Evolutionary conservation across 192 early-diverging fungal species (phyloP), one percentile per base, ranked within the genome.

Genomic region (Backusella circina): DNA sequence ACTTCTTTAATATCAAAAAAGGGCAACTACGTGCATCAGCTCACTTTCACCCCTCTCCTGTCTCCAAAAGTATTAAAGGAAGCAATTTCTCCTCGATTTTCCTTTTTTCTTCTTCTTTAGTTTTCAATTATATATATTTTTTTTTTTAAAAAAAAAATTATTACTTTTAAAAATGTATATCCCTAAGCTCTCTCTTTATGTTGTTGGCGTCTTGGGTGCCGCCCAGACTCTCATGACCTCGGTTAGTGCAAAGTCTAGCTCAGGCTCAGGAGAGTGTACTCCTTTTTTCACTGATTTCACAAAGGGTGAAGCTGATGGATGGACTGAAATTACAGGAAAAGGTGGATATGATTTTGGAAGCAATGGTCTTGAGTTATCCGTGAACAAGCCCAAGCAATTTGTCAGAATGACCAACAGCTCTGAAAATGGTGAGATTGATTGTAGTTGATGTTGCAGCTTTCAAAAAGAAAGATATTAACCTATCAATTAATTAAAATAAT

Each of bases 151-250:
- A 26, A 61, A 26, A 28, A 28, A 28, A 28, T 13, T 26, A 33
- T 67, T 67, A 33, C n/a, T 67, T 67, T 35, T 8, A 31, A 67
- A 67, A n/a, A 70, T 70, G 69, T 31, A 70, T 47, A 26, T 70
- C 13, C 15, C 69, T 31, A 70, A 70, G 37, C 26, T 70, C 12
- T 39, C 39, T 31, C 23, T 70, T 41, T 16, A 23, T 44, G 2
- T 41, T 18, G 26, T 70, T 44, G 28, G 21, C 16, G 26, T 32
- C 7, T 31, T 70, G 37, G 37, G 39, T 30, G 15, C 39, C 13
- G 39, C 39, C 28, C 69, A 70, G 28, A 31, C 37, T 16, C 28
- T 70, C 10, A 6, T 47, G 9, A 23, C 41, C 13, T 38, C 28
- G 15, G 37, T 41, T 13, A 41, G 37, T 41, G 54, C 54, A 47